phyloP scores from a whole-genome alignment of 495 filamentous ascomycete species.

The Podospora pseudocomata region DNA sequence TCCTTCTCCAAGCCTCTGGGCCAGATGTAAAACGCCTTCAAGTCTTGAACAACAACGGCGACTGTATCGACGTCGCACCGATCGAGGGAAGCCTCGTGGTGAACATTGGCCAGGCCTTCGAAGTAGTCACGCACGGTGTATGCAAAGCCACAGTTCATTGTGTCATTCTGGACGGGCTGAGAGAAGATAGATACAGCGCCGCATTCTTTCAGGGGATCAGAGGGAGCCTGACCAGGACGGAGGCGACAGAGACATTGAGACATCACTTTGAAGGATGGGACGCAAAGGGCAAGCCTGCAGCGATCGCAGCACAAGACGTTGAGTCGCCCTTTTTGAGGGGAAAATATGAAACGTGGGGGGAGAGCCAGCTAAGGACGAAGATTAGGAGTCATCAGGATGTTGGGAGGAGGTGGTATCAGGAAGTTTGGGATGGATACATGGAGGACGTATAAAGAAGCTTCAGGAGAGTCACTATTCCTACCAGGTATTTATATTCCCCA shows the following conservation, averaged over 20 bases:
- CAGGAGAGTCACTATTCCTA: no score
- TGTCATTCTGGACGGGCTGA: conserved; percentile 31
- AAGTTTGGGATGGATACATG: conserved; percentile 41
- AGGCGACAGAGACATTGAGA: conserved; percentile 34
- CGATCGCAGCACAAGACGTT: conserved; percentile 16
- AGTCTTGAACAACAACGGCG: conserved; percentile 44
- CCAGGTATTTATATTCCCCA: no score
- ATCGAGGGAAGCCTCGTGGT: conserved; percentile 51
- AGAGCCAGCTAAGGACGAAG: conserved; percentile 46
- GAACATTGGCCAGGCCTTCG: conserved; percentile 57
- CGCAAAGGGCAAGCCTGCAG: conserved; percentile 17
- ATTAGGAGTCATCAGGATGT: conserved; percentile 43
- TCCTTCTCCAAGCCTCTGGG: conserved; percentile 50
- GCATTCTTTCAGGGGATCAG: conserved; percentile 49
- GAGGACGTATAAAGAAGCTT: conserved; percentile 22
- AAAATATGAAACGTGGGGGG: conserved; percentile 46
- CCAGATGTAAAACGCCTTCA: conserved; percentile 45
- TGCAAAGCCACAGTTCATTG: conserved; percentile 53
- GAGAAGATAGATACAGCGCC: conserved; percentile 40
- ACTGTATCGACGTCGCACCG: conserved; percentile 51
- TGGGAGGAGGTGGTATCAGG: conserved; percentile 39
- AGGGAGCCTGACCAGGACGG: conserved; percentile 36
- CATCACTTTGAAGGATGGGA: conserved; percentile 30
- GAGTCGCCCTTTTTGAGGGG: conserved; percentile 44
- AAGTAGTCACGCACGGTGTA: conserved; percentile 51